These are phyloP conservation scores for Euphorbia peplus DNA, from an alignment of 345 rosid genomes.

Conservation along the genomic window DNA sequence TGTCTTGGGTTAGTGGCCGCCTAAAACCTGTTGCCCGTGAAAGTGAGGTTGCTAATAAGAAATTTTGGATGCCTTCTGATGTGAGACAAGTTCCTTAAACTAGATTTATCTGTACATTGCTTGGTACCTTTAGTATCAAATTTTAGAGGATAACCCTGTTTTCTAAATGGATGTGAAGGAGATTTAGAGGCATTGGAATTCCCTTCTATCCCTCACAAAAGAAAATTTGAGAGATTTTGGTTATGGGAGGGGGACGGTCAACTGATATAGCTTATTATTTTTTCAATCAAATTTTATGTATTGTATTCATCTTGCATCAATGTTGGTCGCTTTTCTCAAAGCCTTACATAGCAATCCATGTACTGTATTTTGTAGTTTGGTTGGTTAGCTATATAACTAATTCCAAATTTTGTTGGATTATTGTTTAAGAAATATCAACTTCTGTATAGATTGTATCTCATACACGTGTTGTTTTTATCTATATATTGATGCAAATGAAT, in stretches of 20 bases:
- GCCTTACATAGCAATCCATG: too few relatives aligned
- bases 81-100: not conserved
- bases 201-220: not conserved
- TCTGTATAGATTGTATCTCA: not conserved
- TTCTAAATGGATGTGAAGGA: not conserved
- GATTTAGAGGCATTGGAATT: not conserved
- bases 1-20: too few relatives aligned
- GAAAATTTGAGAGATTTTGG: not conserved
- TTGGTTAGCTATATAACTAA: too few relatives aligned
- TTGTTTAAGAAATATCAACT: not conserved
- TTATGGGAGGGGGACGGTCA: not conserved
- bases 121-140: too few relatives aligned
- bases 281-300: too few relatives aligned
- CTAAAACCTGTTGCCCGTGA: not conserved
- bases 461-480: not conserved
- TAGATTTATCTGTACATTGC: too few relatives aligned
- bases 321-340: too few relatives aligned
- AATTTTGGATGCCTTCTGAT: not conserved
- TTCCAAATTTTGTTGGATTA: too few relatives aligned
- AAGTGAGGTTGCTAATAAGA: not conserved
- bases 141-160: not conserved
- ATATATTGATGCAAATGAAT: constrained; percentile 6
- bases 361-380: too few relatives aligned
- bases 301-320: too few relatives aligned
- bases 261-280: not conserved